Evolutionary conservation across 345 rosid genomes (phyloP).

Genomic region (Rhodamnia argentea): DNA sequence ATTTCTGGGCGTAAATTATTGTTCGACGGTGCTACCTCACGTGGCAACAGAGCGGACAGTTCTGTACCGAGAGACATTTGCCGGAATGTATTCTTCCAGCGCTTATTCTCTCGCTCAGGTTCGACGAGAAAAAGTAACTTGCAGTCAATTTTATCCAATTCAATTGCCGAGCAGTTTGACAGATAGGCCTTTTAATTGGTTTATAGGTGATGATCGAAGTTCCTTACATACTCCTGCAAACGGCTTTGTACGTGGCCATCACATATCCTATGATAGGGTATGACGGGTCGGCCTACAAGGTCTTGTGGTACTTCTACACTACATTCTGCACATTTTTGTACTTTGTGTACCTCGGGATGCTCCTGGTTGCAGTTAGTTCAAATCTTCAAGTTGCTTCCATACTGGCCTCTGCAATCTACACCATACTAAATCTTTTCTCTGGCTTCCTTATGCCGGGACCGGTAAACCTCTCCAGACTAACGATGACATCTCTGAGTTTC

Average conservation of each 20-base stretch:
- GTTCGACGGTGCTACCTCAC: constrained; percentile 43
- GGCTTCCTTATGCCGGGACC: constrained; percentile 62
- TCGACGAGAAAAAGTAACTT: not conserved
- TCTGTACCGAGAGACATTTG: constrained; percentile 69
- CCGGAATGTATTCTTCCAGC: constrained; percentile 76
- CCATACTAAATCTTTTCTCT: constrained; percentile 41
- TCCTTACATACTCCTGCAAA: constrained; percentile 19
- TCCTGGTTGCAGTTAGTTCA: constrained; percentile 55
- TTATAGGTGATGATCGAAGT: not conserved
- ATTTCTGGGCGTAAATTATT: constrained; percentile 61
- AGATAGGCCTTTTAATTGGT: not conserved
- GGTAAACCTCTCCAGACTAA: constrained; percentile 28
- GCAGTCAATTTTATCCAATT: not conserved
- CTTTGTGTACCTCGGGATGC: constrained; percentile 62
- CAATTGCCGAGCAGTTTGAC: not conserved
- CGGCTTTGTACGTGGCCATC: constrained; percentile 23
- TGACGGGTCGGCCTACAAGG: constrained; percentile 34
- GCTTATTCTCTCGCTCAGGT: constrained; percentile 70
- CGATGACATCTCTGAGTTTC: not conserved
- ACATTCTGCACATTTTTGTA: constrained; percentile 43
- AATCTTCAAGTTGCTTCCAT: constrained; percentile 47
- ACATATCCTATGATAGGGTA: constrained; percentile 71
- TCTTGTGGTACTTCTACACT: constrained; percentile 54
- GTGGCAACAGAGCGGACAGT: constrained; percentile 54
- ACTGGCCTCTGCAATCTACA: constrained; percentile 27